Base-by-base conservation (phyloP, 257 asterid species). In the Solanum ossicruentum region DNA sequence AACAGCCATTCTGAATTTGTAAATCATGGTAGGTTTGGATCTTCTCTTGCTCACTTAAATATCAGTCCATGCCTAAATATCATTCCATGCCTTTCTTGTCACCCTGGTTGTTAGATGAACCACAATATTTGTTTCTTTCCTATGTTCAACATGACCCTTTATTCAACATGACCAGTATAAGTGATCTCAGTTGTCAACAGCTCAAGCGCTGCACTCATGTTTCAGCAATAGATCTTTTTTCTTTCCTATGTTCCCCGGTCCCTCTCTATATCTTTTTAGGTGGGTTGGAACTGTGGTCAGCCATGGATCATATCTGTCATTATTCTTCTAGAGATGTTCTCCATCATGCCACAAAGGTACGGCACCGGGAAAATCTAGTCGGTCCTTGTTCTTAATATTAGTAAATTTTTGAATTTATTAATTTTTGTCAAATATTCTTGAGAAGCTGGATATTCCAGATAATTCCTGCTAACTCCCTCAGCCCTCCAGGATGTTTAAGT, bases 21-120 rank as follows among this genome's bases (percentile, higher is more conserved):
- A 84, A 93, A 94, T 86, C 98, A 91, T 80, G 98, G 99, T 89
- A 87, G 88, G 91, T 83, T 6, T 86, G 26, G 45, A 52, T 83
- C 56, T 52, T 54, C 20, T 85, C 81, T 20, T 79, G 57, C 80
- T 84, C 58, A 49, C 2, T 70, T 69, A 15, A 56, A 75, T 75
- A 75, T 51, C 43, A 23, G 23, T 47, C 21, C 61, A 15, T 75
- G 58, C 17, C 49, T 78, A n/a, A n/a, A n/a, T 75, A 75, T 51
- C 43, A 23, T 49, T 47, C 21, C 61, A 15, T 75, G 58, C 17
- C 49, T 78, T 78, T 26, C 28, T 52, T 10, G 65, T 26, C 18
- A 28, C 61, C 82, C 12, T 78, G 49, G 10, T 52, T 51, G 15
- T 52, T 52, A 26, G 65, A 26, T 17, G 41, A 78, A 28, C 49